A percentile compares a stretch with the other conserved stretches of the same genome.
Conservation (phyloP, 805 yeast species). For the Wickerhamiella shivajii region DNA sequence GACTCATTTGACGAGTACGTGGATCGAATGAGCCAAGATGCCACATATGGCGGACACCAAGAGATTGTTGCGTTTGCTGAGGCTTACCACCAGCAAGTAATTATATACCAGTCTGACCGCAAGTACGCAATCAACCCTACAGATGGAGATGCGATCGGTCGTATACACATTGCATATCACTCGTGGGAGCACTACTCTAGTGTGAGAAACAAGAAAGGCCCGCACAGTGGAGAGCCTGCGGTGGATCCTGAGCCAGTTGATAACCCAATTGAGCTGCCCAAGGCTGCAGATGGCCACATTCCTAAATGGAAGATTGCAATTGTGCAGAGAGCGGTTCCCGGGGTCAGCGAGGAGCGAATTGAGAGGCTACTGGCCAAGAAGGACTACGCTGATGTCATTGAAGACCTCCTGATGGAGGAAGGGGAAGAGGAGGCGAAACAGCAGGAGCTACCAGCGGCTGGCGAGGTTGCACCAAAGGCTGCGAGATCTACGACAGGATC, state of each 20-base stretch:
- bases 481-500: background rate
- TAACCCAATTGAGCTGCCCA: slow-evolving; percentile 1
- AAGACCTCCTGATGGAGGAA: slow-evolving; percentile 18
- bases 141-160: slow-evolving; percentile 1
- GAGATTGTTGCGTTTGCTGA: slow-evolving; percentile 30
- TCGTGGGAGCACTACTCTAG: slow-evolving; percentile 33
- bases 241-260: slow-evolving; percentile 10
- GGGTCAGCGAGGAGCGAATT: slow-evolving; percentile 12
- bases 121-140: slow-evolving; percentile 24
- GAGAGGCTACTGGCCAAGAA: slow-evolving; percentile 9
- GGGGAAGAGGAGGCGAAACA: slow-evolving; percentile 2
- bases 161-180: slow-evolving; percentile 28
- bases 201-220: slow-evolving; percentile 27
- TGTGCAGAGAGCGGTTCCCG: slow-evolving; percentile 19
- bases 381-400: slow-evolving; percentile 21
- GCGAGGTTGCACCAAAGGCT: background rate
- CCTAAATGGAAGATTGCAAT: slow-evolving; percentile 23
- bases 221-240: slow-evolving; percentile 24
- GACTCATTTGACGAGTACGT: slow-evolving; percentile 26
- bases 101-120: slow-evolving; percentile 27
- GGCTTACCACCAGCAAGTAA: slow-evolving; percentile 21
- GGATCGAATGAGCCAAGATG: slow-evolving; percentile 25
- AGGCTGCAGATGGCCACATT: slow-evolving; percentile 1
- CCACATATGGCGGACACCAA: slow-evolving; percentile 29
- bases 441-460: background rate